Conservation (phyloP, 208 protist species). For the Leishmania martiniquensis region DNA sequence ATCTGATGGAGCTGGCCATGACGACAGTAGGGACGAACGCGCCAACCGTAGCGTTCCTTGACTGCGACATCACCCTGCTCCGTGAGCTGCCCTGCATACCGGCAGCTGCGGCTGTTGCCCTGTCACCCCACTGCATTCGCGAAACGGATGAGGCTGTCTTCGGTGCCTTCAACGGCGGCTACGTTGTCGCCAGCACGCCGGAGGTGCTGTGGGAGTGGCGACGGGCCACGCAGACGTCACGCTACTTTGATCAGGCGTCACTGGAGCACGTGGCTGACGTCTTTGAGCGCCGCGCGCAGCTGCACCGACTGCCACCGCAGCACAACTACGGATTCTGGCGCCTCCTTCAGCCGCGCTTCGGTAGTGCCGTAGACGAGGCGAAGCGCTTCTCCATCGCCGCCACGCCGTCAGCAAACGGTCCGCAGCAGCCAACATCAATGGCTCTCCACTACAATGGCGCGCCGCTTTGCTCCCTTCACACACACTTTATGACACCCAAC, state of each 20-base stretch:
- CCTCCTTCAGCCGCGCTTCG: conserved; percentile 50
- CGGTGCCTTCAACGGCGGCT: conserved; percentile 80
- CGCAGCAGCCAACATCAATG: not conserved
- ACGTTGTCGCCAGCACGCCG: conserved; percentile 43
- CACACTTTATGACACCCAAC: conserved; percentile 54
- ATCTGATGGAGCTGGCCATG: conserved; percentile 76
- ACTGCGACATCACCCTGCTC: conserved; percentile 78
- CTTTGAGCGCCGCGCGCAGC: conserved; percentile 25
- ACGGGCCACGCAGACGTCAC: conserved; percentile 51
- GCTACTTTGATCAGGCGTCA: conserved; percentile 81
- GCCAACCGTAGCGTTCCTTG: conserved; percentile 56
- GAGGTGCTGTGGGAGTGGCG: conserved; percentile 65
- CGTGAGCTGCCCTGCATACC: conserved; percentile 48
- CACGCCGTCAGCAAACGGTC: not conserved
- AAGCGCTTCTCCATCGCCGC: conserved; percentile 54
- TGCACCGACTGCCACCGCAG: conserved; percentile 59
- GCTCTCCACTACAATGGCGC: conserved; percentile 56
- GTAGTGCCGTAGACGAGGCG: conserved; percentile 37
- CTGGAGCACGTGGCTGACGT: conserved; percentile 60
- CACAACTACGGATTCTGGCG: conserved; percentile 91
- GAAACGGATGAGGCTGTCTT: conserved; percentile 61
- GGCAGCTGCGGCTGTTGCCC: conserved; percentile 31
- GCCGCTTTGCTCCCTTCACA: conserved; percentile 74
- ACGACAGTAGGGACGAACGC: conserved; percentile 3
- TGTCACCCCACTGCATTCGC: conserved; percentile 72